Conservation (phyloP, 176 grass and related monocot genomes). For the maize (Zea mays) region DNA sequence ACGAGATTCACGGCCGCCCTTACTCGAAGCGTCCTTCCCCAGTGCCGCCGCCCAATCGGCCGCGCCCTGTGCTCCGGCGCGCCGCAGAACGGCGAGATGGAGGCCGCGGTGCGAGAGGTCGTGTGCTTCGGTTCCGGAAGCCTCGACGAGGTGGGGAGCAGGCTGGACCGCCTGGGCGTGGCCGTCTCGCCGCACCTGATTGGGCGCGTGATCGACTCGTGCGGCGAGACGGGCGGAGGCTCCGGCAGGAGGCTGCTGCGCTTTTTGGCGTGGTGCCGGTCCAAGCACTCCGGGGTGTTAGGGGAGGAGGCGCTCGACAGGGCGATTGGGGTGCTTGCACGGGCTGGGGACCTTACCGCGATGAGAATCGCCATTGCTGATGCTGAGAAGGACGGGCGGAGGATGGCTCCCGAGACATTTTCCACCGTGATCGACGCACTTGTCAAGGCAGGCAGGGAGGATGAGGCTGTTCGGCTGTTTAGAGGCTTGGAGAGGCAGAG, state of each 20-base stretch:
- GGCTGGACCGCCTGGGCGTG: conserved; percentile 46
- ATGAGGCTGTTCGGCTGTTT: conserved; percentile 53
- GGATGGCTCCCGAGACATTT: conserved; percentile 53
- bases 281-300: conserved; percentile 18
- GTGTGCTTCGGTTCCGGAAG: conserved; percentile 50
- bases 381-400: conserved; percentile 39
- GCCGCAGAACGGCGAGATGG: background rate
- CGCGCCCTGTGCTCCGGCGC: conserved; percentile 28
- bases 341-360: conserved; percentile 52
- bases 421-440: conserved; percentile 48
- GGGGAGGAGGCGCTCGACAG: background rate
- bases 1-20: conserved; percentile 12
- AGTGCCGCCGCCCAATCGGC: background rate
- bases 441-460: conserved; percentile 51
- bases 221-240: conserved; percentile 11
- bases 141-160: conserved; percentile 54
- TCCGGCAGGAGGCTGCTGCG: conserved; percentile 50
- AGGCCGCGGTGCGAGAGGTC: conserved; percentile 36
- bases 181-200: conserved; percentile 39
- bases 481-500: conserved; percentile 45
- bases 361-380: conserved; percentile 44
- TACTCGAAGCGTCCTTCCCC: background rate
- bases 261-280: conserved; percentile 63
- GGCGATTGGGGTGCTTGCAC: conserved; percentile 42
- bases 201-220: conserved; percentile 45